Base-by-base conservation (phyloP, 352 stramenopile species). In the Aphanomyces euteiches region DNA sequence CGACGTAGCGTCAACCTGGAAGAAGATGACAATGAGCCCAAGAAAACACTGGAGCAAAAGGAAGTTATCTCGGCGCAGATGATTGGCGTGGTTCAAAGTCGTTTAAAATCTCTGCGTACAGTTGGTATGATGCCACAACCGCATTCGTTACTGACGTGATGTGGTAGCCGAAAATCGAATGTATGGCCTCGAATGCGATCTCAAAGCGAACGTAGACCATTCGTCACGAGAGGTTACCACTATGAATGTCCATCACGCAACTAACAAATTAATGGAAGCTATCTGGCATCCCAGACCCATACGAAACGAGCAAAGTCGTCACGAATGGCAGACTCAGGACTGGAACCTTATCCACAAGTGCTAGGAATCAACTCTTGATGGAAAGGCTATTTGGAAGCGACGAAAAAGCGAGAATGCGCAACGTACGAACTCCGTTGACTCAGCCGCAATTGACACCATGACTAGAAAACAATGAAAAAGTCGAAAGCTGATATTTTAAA, bases 401-500 rank as follows among this genome's bases (percentile, higher is more conserved):
- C 34, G 85, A 92, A 28, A 90, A 89, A 61, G 81, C 74, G 40
- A 75, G 78, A 10, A 67, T 79, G 1, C 84, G 84, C 41, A 64
- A 60, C 36, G 69, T 74, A 72, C 7, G 0, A 21, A 3, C 10
- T 58, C 60, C 17, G 21, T 59, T 56, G 12, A 54, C 38, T 36
- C 17, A 28, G 82, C 75, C 60, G 81, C n/a, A 56, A 21, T 58
- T 40, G 34, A 56, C 12, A 54, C 17, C 54, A 21, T 45, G 40
- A 7, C 8, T 67, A 89, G 81, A 82, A 89, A 84, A 73, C 88
- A 57, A 78, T 90, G 36, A 93, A 91, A 70, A 93, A 91, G 59
- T 90, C 89, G 75, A 90, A 90, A 50, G 75, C 88, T 53, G 83
- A 93, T 67, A 59, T 88, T 1, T 82, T 90, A 66, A 93, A 93